Base-by-base conservation (phyloP, 208 protist species). In the Kentomonas sorsogonicus region DNA sequence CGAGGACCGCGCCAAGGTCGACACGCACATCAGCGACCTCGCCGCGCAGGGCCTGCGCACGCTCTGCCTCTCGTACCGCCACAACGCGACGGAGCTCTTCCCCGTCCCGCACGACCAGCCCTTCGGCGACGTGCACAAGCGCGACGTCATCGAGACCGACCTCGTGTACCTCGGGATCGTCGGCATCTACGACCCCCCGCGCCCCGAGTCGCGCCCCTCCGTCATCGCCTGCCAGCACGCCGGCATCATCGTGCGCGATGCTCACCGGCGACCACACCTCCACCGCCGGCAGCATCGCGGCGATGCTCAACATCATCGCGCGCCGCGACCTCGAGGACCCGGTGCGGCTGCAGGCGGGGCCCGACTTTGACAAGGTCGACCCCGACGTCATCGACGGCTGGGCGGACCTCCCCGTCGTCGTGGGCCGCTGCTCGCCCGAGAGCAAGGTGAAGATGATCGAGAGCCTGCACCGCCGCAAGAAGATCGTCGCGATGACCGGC, bases 401-500 rank as follows among this genome's bases (percentile, higher is more conserved):
- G 74, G 66, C 65, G 16, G 87, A 94, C 59, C 75, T 95, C 6
- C 88, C 89, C 1, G 48, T 87, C 16, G 87, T 97, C 23, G 74
- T 96, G 54, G 89, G 86, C 40, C 80, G 90, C 57, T 94, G 86
- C 75, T 91, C 83, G 7, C 90, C 90, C 26, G 81, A 92, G 55
- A 89, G 77, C 39, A 96, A 96, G 71, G 86, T 93, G 56, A 85
- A 85, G 71, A 93, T 96, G 86, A 91, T 96, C 63, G 78, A 94
- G 48, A 77, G 79, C 9, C 77, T 96, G 39, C 87, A 94, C 63
- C 71, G 74, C 22, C 84, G 86, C 36, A 79, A 79, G 40, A 58
- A 68, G 27, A 74, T 89, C 22, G 76, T 86, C 39, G 87, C 87
- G 40, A 94, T 96, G 90, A 93, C 95, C 27, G 93, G 93, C 43